Evolutionary conservation across 352 stramenopile species (phyloP).

Genomic region (Pythium biforme): DNA sequence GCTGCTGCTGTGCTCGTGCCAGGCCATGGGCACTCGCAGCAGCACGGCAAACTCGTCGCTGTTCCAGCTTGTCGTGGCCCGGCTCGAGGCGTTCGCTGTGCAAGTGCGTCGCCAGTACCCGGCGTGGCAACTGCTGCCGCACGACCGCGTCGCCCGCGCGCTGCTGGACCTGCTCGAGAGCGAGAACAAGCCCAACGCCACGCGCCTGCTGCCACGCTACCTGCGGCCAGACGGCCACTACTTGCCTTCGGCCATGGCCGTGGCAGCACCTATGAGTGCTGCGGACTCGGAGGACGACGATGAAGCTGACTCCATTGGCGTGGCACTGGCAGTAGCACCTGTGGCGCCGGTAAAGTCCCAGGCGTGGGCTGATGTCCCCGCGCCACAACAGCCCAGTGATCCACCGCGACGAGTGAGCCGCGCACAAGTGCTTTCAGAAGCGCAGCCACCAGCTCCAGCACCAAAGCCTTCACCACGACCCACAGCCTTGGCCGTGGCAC

Average conservation of each 20-base stretch:
- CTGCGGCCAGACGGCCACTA: slow-evolving; percentile 31
- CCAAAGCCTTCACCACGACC: background rate
- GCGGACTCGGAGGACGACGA: background rate
- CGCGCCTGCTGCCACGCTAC: slow-evolving; percentile 56
- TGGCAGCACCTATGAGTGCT: background rate
- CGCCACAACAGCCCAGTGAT: background rate
- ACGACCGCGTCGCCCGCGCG: slow-evolving; percentile 45
- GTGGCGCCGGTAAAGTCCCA: background rate
- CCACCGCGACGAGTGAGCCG: background rate
- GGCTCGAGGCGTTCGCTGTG: slow-evolving; percentile 52
- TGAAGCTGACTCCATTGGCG: no score
- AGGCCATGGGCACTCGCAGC: slow-evolving; percentile 25
- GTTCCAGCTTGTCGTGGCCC: slow-evolving; percentile 48
- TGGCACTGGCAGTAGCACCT: no score
- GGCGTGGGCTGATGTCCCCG: background rate
- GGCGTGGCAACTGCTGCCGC: slow-evolving; percentile 58
- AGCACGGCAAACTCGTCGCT: slow-evolving; percentile 36
- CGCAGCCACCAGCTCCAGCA: background rate
- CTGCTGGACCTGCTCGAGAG: slow-evolving; percentile 56
- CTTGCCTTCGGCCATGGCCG: no score
- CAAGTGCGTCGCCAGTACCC: slow-evolving; percentile 40
- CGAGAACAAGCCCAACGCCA: slow-evolving; percentile 51
- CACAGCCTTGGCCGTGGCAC: background rate
- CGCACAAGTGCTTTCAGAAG: background rate
- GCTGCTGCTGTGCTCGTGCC: slow-evolving; percentile 63